A percentile compares a stretch with the other conserved stretches of the same genome.
These are phyloP conservation scores for Acanthamoeba culbertsoni DNA, from an alignment of 208 protist species.

Conservation along the genomic window DNA sequence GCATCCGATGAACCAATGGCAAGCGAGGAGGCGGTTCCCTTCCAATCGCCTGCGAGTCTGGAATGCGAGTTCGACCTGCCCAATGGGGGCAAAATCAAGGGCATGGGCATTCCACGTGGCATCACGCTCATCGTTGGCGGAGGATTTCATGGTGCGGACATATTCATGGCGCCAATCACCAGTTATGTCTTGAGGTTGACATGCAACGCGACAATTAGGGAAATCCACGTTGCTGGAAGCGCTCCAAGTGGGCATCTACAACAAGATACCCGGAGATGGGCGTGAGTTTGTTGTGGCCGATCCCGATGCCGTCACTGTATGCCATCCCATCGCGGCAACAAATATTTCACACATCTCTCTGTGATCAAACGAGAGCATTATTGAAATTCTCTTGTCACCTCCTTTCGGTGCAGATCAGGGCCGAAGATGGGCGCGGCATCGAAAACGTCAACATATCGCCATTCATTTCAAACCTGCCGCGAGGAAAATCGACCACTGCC, in stretches of 20 bases:
- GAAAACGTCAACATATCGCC: slow-evolving; percentile 90
- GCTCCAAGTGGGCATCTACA: slow-evolving; percentile 93
- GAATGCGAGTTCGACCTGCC: slow-evolving; percentile 84
- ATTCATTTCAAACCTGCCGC: slow-evolving; percentile 92
- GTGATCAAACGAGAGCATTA: not conserved
- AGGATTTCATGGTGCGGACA: slow-evolving; percentile 88
- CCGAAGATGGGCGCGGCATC: slow-evolving; percentile 91
- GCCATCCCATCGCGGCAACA: no score
- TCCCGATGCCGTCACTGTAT: slow-evolving; percentile 64
- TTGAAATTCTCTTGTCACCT: not conserved
- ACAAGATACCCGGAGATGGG: slow-evolving; percentile 92
- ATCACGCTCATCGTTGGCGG: slow-evolving; percentile 94
- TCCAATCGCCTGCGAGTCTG: slow-evolving; percentile 85
- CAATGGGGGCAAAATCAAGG: slow-evolving; percentile 80
- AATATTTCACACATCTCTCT: not conserved
- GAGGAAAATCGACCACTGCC: slow-evolving; percentile 80
- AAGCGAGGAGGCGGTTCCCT: slow-evolving; percentile 79
- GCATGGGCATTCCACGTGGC: slow-evolving; percentile 91
- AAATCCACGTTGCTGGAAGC: slow-evolving; percentile 93
- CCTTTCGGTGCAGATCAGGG: slow-evolving; percentile 87
- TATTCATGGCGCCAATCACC: not conserved
- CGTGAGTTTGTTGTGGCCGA: slow-evolving; percentile 89
- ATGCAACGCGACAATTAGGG: slow-evolving; percentile 66
- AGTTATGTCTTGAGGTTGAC: slow-evolving; percentile 12
- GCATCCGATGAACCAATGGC: slow-evolving; percentile 86